Percentiles rank a stretch among this genome's conserved stretches.
Evolutionary conservation across 495 filamentous ascomycete genomes (phyloP).

Genomic region (Daldinia grandis): DNA sequence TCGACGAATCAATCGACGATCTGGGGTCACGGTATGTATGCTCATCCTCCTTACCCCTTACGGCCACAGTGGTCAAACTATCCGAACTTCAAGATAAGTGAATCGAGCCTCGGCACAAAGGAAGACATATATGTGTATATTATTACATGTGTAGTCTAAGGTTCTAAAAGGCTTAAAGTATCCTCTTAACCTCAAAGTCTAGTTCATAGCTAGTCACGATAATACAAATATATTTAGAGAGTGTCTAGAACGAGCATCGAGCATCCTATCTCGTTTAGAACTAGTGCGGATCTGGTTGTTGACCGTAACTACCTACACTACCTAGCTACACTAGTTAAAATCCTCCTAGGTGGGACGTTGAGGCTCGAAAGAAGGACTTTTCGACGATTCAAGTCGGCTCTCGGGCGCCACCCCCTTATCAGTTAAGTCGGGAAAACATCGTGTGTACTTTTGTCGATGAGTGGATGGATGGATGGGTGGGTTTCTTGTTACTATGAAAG

Average conservation of each 20-base stretch:
- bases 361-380: conserved; percentile 23
- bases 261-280: conserved; percentile 2
- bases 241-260: neutral
- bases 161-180: conserved; percentile 1
- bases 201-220: neutral
- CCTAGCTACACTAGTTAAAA: neutral
- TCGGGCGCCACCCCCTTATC: conserved; percentile 18
- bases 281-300: conserved; percentile 13
- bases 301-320: neutral
- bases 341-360: neutral
- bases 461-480: conserved; percentile 4
- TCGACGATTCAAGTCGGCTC: conserved; percentile 14
- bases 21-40: conserved; percentile 15
- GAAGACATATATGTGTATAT: conserved; percentile 1
- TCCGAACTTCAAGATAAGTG: conserved; percentile 7
- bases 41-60: conserved; percentile 1
- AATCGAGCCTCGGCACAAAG: conserved; percentile 18
- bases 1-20: conserved; percentile 19
- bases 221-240: conserved; percentile 3
- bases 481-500: neutral
- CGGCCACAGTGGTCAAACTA: conserved; percentile 2
- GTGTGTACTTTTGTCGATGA: conserved; percentile 10
- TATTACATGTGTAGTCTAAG: conserved; percentile 7
- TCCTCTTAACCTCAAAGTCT: conserved; percentile 2
- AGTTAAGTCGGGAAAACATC: conserved; percentile 8